Evolutionary conservation across 208 protist genomes (phyloP).

Genomic region (Wallacemonas sp.): DNA sequence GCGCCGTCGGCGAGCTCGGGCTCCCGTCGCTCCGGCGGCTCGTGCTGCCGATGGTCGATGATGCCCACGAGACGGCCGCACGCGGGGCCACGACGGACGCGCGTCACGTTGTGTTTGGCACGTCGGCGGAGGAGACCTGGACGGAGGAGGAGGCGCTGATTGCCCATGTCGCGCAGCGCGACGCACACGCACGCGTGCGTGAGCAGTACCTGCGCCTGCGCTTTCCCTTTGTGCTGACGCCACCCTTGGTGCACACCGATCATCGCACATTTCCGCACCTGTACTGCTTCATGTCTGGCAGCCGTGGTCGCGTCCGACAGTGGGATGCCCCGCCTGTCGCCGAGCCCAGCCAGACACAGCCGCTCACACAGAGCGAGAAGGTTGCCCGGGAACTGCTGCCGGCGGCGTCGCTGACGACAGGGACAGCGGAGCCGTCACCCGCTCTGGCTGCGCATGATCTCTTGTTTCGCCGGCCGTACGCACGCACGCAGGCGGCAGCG

Average conservation of each 20-base stretch:
- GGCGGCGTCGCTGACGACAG: no score
- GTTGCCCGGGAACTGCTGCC: background rate
- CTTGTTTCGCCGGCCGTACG: background rate
- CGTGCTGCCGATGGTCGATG: conserved; percentile 25
- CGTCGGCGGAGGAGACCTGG: no score
- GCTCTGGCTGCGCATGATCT: background rate
- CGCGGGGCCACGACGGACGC: no score
- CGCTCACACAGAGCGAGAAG: background rate
- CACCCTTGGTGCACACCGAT: conserved; percentile 14
- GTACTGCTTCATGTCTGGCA: conserved; percentile 22
- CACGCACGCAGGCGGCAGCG: no score
- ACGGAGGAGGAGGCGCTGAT: background rate
- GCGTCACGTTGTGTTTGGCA: no score
- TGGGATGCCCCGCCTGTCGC: background rate
- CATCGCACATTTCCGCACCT: conserved; percentile 6
- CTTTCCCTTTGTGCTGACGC: conserved; percentile 45
- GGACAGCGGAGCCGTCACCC: no score
- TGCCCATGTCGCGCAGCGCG: background rate
- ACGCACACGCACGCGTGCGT: background rate
- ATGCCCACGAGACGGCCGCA: no score
- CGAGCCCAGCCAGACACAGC: background rate
- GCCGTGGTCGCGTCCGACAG: background rate
- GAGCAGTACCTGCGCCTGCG: conserved; percentile 40
- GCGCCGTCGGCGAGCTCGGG: conserved; percentile 37
- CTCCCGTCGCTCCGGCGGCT: conserved; percentile 40